Conservation (phyloP, 2,329 filamentous ascomycete genomes). For the Tetracladium maxilliforme region DNA sequence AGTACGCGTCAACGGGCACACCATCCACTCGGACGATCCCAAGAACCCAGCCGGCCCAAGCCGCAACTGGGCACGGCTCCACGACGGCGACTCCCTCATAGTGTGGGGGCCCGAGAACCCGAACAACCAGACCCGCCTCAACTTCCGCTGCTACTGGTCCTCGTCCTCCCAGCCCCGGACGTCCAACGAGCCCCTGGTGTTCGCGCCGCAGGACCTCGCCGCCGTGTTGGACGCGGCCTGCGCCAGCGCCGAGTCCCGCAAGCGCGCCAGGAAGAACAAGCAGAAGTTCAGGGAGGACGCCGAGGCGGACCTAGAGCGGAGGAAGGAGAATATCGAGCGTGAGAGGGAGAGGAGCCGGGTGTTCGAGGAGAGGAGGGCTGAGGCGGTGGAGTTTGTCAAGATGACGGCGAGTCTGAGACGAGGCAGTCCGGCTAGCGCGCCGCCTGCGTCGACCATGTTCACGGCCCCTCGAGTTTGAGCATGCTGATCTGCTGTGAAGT, state of each 20-base stretch:
- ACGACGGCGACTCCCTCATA: constrained; percentile 63
- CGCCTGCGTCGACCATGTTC: background rate
- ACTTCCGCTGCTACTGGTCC: constrained; percentile 40
- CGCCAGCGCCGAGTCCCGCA: background rate
- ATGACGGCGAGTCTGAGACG: background rate
- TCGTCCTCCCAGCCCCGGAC: constrained; percentile 30
- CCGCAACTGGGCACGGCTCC: constrained; percentile 49
- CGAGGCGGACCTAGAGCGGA: too few species aligned
- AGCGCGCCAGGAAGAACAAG: background rate
- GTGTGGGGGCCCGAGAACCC: constrained; percentile 42
- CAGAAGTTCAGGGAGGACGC: background rate
- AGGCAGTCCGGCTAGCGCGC: background rate
- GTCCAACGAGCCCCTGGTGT: constrained; percentile 16
- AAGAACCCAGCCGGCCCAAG: constrained; percentile 39
- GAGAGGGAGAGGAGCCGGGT: background rate
- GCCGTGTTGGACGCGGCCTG: too few species aligned
- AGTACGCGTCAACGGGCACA: constrained; percentile 63
- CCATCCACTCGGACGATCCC: constrained; percentile 39
- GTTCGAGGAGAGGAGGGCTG: background rate
- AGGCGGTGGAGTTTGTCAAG: too few species aligned
- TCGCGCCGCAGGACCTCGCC: too few species aligned
- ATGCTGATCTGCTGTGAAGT: background rate
- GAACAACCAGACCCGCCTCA: constrained; percentile 25
- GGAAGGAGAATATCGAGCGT: background rate
- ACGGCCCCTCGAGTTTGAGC: background rate